A percentile compares a stretch with the other conserved stretches of the same genome.
Evolutionary conservation across 1,284 basidiomycete species (phyloP).

Genomic region (Cryptococcus sp.): DNA sequence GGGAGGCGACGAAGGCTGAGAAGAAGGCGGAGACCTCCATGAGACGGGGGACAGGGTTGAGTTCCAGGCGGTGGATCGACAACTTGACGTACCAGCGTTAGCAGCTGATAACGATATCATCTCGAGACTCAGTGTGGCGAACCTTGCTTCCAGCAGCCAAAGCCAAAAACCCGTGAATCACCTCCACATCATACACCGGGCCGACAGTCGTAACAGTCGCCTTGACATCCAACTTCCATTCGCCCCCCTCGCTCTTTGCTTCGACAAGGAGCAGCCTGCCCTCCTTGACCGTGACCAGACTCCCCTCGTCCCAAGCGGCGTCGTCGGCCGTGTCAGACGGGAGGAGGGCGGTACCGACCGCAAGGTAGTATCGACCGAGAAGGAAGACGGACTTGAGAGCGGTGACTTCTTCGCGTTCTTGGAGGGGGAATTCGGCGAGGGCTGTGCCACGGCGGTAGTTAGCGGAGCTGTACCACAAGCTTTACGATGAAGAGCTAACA

Average conservation of each 20-base stretch:
- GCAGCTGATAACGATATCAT: conserved; percentile 28
- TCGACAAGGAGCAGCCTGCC: conserved; percentile 31
- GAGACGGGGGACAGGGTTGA: conserved; percentile 35
- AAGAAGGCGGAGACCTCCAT: conserved; percentile 62
- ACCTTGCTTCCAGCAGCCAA: conserved; percentile 69
- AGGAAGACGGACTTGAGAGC: conserved; percentile 28
- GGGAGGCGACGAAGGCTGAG: conserved; percentile 69
- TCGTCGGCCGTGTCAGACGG: conserved; percentile 32
- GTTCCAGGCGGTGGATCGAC: conserved; percentile 26
- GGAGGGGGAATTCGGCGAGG: conserved; percentile 25
- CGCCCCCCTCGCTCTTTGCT: conserved; percentile 6
- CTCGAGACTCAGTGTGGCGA: background rate
- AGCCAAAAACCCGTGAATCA: conserved; percentile 52
- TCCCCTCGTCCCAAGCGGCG: conserved; percentile 19
- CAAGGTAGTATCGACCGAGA: conserved; percentile 34
- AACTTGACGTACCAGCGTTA: conserved; percentile 22
- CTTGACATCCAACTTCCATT: conserved; percentile 24
- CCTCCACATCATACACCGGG: conserved; percentile 40
- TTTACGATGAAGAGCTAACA: too few species aligned
- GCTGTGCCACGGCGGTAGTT: conserved; percentile 16
- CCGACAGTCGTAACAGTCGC: conserved; percentile 30
- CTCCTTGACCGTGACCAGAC: conserved; percentile 28
- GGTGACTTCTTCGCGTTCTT: conserved; percentile 33
- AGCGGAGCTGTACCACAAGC: background rate
- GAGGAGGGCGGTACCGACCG: conserved; percentile 44